Percentiles rank a stretch among this genome's conserved stretches.
Conservation (phyloP, 1,139 yeast genomes). For the Saccharomyces pastorianus region DNA sequence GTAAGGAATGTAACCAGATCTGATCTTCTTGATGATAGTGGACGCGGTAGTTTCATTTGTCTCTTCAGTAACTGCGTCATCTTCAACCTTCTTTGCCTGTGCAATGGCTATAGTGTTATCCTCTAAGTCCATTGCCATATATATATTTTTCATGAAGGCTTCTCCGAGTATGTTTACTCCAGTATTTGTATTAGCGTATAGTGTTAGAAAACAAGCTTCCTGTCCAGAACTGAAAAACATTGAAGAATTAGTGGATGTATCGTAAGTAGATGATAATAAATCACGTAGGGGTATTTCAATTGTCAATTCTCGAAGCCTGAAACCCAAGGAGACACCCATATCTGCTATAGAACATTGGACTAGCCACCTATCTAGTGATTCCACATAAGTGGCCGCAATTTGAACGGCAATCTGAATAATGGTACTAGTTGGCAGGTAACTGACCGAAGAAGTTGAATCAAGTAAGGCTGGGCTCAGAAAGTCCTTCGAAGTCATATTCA, state of each 20-base stretch:
- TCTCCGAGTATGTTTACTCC: slow-evolving; percentile 59
- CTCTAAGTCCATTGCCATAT: slow-evolving; percentile 62
- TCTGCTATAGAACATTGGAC: slow-evolving; percentile 51
- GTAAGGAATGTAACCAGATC: slow-evolving; percentile 43
- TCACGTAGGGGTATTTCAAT: slow-evolving; percentile 48
- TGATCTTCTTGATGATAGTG: slow-evolving; percentile 28
- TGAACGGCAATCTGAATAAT: slow-evolving; percentile 65
- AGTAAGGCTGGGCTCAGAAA: slow-evolving; percentile 48
- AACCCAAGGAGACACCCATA: slow-evolving; percentile 47
- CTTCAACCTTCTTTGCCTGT: slow-evolving; percentile 25
- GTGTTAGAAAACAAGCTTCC: slow-evolving; percentile 51
- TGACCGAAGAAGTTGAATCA: slow-evolving; percentile 49
- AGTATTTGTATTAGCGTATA: slow-evolving; percentile 42
- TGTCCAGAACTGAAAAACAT: slow-evolving; percentile 47
- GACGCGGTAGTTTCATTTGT: not conserved
- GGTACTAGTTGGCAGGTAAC: slow-evolving; percentile 50
- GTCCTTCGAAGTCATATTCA: slow-evolving; percentile 32
- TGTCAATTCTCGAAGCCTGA: slow-evolving; percentile 46
- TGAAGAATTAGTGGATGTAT: slow-evolving; percentile 18
- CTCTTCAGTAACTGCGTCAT: not conserved
- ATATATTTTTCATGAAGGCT: slow-evolving; percentile 48
- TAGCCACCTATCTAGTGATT: slow-evolving; percentile 49
- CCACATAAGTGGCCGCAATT: slow-evolving; percentile 58
- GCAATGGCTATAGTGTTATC: slow-evolving; percentile 53
- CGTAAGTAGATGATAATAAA: slow-evolving; percentile 40